Base-by-base conservation (phyloP, 768 basidiomycete genomes). In the Amanita pseudoporphyria region DNA sequence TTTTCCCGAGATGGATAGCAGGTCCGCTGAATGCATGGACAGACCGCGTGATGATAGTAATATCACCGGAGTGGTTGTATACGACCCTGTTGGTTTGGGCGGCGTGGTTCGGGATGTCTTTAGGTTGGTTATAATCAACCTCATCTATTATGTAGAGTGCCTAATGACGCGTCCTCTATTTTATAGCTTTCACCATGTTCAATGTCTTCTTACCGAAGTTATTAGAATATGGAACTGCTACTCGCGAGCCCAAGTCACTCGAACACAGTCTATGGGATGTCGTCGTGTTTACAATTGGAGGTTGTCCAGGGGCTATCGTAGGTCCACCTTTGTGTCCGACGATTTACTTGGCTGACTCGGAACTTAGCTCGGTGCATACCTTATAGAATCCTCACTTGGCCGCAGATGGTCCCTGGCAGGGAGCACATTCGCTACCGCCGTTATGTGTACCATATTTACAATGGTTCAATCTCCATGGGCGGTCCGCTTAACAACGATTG, bases 101-200 rank as follows among this genome's bases (percentile, higher is more conserved):
- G 0, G 66, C 72, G 7, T 95, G 92, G 92, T 77, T 73, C 49
- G 65, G 74, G 1, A 85, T 90, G 78, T 75, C 84, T 0, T 71
- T 91, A 13, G 91, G 88, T 84, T 53, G 46, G 81, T 59, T 10
- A n/a, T 10, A 7, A 7, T 7, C 26, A 28, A 7, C 42, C n/a
- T 45, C n/a, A 12, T 39, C 9, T 3, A 9, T 45, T 10, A 37
- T 18, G 26, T 38, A 42, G 22, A 33, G 35, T 36, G 54, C 3
- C 7, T 3, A 18, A n/a, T 33, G 21, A 24, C 18, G 21, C n/a
- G 14, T 39, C 39, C n/a, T 54, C 54, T 36, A n/a, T n/a, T n/a
- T n/a, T n/a, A n/a, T n/a, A 87, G 86, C 80, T 0, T 91, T 82
- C 58, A 92, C 88, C 2, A 91, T 95, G 82, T 94, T 95, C 65